Evolutionary conservation across 2,329 filamentous ascomycete genomes (phyloP), one percentile per base, ranked within the genome.

Genomic region (Sporothrix brunneoviolacea): DNA sequence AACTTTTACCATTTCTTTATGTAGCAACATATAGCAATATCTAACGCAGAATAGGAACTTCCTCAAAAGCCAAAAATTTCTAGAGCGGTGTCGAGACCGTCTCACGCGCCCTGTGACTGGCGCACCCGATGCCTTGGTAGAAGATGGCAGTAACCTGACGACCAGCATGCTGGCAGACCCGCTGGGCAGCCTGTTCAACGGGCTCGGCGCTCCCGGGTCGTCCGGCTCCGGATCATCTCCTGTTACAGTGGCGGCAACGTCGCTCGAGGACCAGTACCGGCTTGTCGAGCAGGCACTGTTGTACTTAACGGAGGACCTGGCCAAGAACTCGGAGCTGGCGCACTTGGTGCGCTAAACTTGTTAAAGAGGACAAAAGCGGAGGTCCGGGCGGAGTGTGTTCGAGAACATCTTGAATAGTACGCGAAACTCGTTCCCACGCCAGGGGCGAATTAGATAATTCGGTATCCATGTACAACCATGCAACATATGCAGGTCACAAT

Each of bases 251-350:
- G 36, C 36, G 13, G 22, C 48, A 27, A 38, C 50, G 8, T 53
- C 54, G 8, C 49, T 58, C n/a, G 56, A 58, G 22, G 56, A 58
- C 47, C 56, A 58, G 48, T 58, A 58, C 48, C 52, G 51, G 0
- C 53, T 58, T 1, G 56, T 58, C 22, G 56, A 58, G 42, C 56
- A 57, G 41, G 56, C 56, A 0, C 54, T 58, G 39, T 19, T 55
- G 30, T 57, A 57, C 24, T 43, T 58, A 39, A 57, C 56, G 2
- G 53, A 58, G 15, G 55, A 58, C 27, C 50, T 55, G 27, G 54
- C 54, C 21, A 52, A 52, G 43, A 54, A 54, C 37, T 39, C 54
- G 5, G 56, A 56, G 12, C 51, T 52, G 32, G 30, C 50, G 15
- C 49, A 51, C 18, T 35, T 52, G 6, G 48, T 48, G 28, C 53